A percentile compares a stretch with the other conserved stretches of the same genome.
These are phyloP conservation scores for Acer negundo DNA, from an alignment of 345 rosid species.

Conservation along the genomic window DNA sequence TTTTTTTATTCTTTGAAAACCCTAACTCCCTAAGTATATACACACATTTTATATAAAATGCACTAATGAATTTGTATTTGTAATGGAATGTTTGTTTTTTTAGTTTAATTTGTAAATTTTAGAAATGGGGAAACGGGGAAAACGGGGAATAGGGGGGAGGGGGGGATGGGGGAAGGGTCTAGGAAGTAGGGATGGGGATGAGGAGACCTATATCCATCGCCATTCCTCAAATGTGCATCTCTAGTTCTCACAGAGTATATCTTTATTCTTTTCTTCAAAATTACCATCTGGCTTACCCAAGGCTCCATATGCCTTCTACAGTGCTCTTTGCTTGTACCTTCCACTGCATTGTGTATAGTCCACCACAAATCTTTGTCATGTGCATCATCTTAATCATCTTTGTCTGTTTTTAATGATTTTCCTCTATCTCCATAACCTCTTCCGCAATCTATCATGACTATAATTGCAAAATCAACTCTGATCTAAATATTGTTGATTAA, in stretches of 20 bases:
- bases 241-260: neutral
- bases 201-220: too few species aligned
- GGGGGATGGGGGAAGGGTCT: too few species aligned
- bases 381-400: neutral
- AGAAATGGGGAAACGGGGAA: too few species aligned
- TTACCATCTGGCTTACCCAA: neutral
- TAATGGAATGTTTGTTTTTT: too few species aligned
- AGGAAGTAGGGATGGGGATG: too few species aligned
- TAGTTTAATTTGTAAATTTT: too few species aligned
- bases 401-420: neutral
- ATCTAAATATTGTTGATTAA: neutral
- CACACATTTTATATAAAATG: too few species aligned
- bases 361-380: neutral
- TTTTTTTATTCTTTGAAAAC: too few species aligned
- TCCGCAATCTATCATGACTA: neutral
- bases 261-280: neutral
- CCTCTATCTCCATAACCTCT: neutral
- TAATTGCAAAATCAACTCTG: neutral
- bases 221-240: too few species aligned
- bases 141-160: too few species aligned
- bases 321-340: neutral
- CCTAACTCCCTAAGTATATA: too few species aligned
- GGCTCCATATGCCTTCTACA: neutral
- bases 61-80: too few species aligned
- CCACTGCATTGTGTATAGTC: neutral